These are phyloP conservation scores for Podospora pseudopauciseta DNA, from an alignment of 495 filamentous ascomycete species.

Conservation along the genomic window DNA sequence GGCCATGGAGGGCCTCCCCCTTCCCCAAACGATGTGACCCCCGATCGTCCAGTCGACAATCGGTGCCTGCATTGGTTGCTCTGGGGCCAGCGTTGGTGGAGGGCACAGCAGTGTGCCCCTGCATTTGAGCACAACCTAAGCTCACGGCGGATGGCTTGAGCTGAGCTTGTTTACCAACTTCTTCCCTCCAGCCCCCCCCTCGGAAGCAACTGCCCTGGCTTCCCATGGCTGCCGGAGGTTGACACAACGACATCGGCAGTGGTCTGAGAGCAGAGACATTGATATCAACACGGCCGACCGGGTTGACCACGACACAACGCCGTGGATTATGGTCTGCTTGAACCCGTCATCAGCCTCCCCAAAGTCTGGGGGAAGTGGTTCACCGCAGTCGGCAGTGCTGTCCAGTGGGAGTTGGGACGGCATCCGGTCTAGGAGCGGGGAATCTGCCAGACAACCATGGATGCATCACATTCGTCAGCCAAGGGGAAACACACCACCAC, in stretches of 20 bases:
- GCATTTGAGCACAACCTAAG: neutral
- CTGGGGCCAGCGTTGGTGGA: neutral
- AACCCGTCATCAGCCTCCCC: neutral
- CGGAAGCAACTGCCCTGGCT: neutral
- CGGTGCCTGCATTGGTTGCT: neutral
- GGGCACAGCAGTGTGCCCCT: conserved; percentile 4
- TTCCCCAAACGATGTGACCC: neutral
- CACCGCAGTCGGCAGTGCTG: neutral
- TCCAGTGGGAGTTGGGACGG: neutral
- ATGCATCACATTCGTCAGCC: neutral
- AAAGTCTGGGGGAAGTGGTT: neutral
- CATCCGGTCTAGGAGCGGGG: neutral
- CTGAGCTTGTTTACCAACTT: neutral
- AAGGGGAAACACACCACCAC: neutral
- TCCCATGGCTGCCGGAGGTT: neutral
- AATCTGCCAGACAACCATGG: neutral
- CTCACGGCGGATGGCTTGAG: neutral
- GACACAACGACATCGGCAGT: neutral
- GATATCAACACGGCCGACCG: neutral
- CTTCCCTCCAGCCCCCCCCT: neutral
- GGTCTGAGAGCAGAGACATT: conserved; percentile 2
- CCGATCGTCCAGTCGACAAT: neutral
- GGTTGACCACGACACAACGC: neutral
- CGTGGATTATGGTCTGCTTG: neutral
- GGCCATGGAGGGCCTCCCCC: neutral